Base-by-base conservation (phyloP, 345 rosid genomes). In the Nephelium lappaceum region DNA sequence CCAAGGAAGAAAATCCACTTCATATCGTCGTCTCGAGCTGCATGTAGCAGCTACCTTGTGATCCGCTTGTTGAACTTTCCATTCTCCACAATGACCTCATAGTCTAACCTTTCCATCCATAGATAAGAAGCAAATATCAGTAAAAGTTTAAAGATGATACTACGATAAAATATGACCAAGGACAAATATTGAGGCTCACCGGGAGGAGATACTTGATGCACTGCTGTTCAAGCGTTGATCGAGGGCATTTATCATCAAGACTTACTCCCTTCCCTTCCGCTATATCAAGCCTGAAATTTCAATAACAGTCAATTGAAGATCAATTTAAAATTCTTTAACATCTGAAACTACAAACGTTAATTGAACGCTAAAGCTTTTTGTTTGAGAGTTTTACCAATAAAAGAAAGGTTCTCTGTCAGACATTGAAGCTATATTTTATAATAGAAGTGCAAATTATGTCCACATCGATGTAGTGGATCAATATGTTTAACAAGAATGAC, bases 1-100 rank as follows among this genome's bases (percentile, higher is more conserved):
- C 98, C 89, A 0, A 94, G 96, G 65, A 94, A 97, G 78, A 96
- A 96, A 18, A 96, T 96, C 98, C 97, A 96, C 83, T 96, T 96
- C 23, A 91, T 81, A 53, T 88, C 91, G 31, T 69, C 49, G 27
- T 77, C 91, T 24, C 36, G 79, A 38, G 78, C 83, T 9, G 98
- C 81, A 55, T 91, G 81, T 71, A 95, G 92, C 74, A 88, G 74
- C 81, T 89, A 84, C 84, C 95, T 84, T 0, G 91, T 31, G 36
- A 31, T 82, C 68, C 89, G 87, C 86, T 85, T 88, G 88, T 82
- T 90, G 78, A 96, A 88, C 69, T 84, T 93, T 15, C 97, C 97
- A 6, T 91, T 90, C 69, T 85, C 87, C 31, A 94, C 85, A 55
- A 87, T 75, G 71, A 93, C 98, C 83, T 94, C 98, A 78, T 94